Conservation (phyloP, 345 rosid species). For the Psidium guajava region DNA sequence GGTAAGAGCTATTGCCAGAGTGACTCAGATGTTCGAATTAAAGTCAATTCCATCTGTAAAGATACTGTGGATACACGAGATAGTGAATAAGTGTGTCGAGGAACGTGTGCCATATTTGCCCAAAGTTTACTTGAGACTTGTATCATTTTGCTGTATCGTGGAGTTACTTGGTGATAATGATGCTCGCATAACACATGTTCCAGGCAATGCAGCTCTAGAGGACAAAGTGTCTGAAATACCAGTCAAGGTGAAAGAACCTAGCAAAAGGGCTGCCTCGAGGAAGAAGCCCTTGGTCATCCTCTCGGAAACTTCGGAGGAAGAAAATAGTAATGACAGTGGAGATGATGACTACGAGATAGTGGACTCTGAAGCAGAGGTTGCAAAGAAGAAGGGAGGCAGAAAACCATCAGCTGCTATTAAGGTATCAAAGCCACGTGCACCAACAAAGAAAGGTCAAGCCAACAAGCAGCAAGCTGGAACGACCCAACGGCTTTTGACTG, state of each 20-base stretch:
- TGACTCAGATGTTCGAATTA: background rate
- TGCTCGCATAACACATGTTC: background rate
- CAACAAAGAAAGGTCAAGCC: constrained; percentile 38
- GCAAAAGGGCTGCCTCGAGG: constrained; percentile 20
- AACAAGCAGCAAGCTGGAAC: constrained; percentile 35
- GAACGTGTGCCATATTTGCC: background rate
- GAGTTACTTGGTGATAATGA: background rate
- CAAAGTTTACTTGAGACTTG: background rate
- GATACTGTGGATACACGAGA: background rate
- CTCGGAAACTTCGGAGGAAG: constrained; percentile 24
- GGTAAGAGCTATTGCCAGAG: constrained; percentile 21
- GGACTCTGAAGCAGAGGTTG: background rate
- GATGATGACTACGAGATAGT: constrained; percentile 22
- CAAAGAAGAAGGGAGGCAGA: constrained; percentile 32
- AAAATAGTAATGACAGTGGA: constrained; percentile 10
- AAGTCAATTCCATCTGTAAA: background rate
- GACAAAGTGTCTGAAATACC: constrained; percentile 25
- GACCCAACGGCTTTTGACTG: constrained; percentile 42
- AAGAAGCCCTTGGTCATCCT: constrained; percentile 19
- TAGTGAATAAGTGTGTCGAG: background rate
- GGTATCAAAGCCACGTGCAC: constrained; percentile 13
- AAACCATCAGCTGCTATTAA: constrained; percentile 18
- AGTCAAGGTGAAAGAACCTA: constrained; percentile 21
- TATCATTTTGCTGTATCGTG: background rate
- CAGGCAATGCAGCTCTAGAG: constrained; percentile 32